Base-by-base conservation (phyloP, 176 grass and related monocot species). In the Lolium multiflorum region DNA sequence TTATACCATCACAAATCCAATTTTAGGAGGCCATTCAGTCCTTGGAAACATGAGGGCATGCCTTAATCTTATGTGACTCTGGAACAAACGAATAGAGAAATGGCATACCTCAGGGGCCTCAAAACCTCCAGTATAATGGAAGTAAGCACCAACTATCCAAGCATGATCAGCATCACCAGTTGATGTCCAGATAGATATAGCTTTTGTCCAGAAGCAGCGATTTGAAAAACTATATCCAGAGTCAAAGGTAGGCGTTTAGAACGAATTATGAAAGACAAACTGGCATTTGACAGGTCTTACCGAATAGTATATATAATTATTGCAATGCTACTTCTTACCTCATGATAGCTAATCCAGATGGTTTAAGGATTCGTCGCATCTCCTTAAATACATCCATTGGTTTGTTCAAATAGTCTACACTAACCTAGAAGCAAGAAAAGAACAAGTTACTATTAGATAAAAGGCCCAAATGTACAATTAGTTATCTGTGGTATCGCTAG, bases 161-260 rank as follows among this genome's bases (percentile, higher is more conserved):
- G 84, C 96, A 91, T 95, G 93, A 70, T 98, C 96, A 25, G 64
- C 91, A 83, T 98, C 96, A 84, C 96, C 91, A 37, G 96, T 98
- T 85, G 96, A 94, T 61, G 96, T 98, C 96, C 96, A 98, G 77
- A 98, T 92, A 67, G 96, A 98, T 90, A 95, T 89, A 82, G 91
- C 96, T 91, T 98, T 98, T 83, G 96, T 98, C 88, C 91, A 98
- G 88, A 98, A 98, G 76, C 88, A 91, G 26, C 96, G 91, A 86
- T 98, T 98, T 8, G 96, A 98, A 64, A 98, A 98, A 87, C 96
- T 98, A 71, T 68, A 60, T 77, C 26, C 77, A 63, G 28, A 69
- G 55, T 46, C 35, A 9, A 55, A 85, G 49, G 12, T 47, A 83
- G 1, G 64, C 72, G 26, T 21, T 90, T 58, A 87, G 76, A 20